Conservation (phyloP, 169 alveolate genomes). For the Perkinsus olseni region DNA sequence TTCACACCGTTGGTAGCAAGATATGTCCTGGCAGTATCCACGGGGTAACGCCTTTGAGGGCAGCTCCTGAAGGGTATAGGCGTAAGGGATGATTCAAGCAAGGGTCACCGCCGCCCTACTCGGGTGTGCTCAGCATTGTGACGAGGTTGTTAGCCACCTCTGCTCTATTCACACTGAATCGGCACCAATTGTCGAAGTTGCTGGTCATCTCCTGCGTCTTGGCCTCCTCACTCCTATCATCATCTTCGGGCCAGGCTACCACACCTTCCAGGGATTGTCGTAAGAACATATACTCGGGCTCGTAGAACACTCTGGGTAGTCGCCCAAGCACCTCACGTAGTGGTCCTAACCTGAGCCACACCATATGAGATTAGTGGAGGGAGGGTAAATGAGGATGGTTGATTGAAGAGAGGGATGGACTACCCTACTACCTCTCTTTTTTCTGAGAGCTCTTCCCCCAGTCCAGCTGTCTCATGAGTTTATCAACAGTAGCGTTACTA, state of each 20-base stretch:
- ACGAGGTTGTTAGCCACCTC: background rate
- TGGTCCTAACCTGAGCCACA: background rate
- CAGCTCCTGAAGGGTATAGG: background rate
- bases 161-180: background rate
- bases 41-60: background rate
- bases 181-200: background rate
- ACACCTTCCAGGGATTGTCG: background rate
- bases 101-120: background rate
- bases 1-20: background rate
- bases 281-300: background rate
- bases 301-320: background rate
- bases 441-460: background rate
- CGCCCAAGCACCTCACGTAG: background rate
- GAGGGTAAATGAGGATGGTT: too few relatives aligned
- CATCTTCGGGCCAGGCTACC: background rate
- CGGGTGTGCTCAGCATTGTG: background rate
- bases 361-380: too few relatives aligned
- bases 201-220: background rate
- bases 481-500: background rate
- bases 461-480: background rate
- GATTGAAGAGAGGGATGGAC: too few relatives aligned
- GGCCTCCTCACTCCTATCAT: background rate
- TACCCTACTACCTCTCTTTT: background rate
- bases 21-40: background rate
- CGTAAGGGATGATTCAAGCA: background rate